These are phyloP conservation scores for Citropsis articulata DNA, from an alignment of 345 rosid species.

Conservation along the genomic window DNA sequence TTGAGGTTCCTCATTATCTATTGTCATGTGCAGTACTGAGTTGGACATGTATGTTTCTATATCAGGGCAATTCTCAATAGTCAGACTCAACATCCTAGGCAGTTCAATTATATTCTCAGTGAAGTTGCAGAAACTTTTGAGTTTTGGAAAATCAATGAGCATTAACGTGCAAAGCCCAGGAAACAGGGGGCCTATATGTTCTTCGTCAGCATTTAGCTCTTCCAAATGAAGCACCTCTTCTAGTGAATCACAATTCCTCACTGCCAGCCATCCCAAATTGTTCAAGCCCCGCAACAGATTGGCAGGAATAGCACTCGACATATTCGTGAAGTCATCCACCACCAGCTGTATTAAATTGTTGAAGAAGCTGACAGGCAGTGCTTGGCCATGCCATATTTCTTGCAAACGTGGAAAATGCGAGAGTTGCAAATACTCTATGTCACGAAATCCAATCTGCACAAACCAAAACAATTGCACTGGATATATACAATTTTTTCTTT, in stretches of 20 bases:
- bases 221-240: background rate
- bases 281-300: background rate
- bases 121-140: background rate
- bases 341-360: too few relatives aligned
- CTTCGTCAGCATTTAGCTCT: background rate
- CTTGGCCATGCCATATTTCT: too few relatives aligned
- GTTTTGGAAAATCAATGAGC: background rate
- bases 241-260: background rate
- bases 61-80: background rate
- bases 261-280: accelerated
- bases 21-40: background rate
- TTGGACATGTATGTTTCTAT: background rate
- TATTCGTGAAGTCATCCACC: too few relatives aligned
- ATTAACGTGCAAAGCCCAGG: background rate
- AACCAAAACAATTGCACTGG: too few relatives aligned
- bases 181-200: background rate
- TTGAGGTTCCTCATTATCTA: too few relatives aligned
- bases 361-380: too few relatives aligned
- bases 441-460: too few relatives aligned
- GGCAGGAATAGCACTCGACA: background rate
- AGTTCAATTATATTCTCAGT: background rate
- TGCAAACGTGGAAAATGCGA: accelerated
- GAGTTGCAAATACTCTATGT: accelerated
- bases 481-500: too few relatives aligned
- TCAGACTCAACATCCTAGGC: accelerated